Percentiles rank a stretch among this genome's conserved stretches.
Conservation (phyloP, 306 rosid genomes). For the Inga leiocalycina region DNA sequence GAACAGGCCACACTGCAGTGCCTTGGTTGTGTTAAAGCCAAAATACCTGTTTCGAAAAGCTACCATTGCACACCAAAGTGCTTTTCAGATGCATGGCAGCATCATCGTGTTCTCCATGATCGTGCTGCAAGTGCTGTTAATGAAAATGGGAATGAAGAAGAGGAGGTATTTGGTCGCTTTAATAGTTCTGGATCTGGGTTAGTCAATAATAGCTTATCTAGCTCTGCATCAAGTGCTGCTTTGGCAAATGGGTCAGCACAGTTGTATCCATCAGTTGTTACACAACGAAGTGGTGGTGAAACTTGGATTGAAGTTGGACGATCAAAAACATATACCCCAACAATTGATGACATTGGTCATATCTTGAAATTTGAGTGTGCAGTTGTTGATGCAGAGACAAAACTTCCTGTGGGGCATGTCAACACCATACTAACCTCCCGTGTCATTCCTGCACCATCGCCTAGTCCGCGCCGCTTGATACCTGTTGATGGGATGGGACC, state of each 20-base stretch:
- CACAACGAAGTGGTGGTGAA: conserved; percentile 91
- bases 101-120: conserved; percentile 96
- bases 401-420: conserved; percentile 64
- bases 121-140: conserved; percentile 96
- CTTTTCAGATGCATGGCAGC: conserved; percentile 99
- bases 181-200: conserved; percentile 72
- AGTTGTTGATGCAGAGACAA: conserved; percentile 84
- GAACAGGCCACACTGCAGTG: conserved; percentile 98
- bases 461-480: conserved; percentile 75
- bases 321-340: conserved; percentile 84
- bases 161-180: conserved; percentile 85
- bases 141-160: conserved; percentile 95
- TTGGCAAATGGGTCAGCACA: conserved; percentile 87
- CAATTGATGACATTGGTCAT: conserved; percentile 94
- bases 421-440: conserved; percentile 79
- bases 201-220: conserved; percentile 61
- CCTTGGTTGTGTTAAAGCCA: conserved; percentile 90
- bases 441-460: conserved; percentile 99
- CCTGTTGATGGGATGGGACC: conserved; percentile 81
- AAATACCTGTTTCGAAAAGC: conserved; percentile 87
- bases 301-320: conserved; percentile 98
- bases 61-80: conserved; percentile 97
- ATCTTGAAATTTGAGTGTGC: conserved; percentile 96
- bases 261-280: conserved; percentile 75
- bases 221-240: conserved; percentile 63